Evolutionary conservation across 2,329 filamentous ascomycete species (phyloP), one percentile per base, ranked within the genome.

Genomic region (Emergomyces pasteurianus): DNA sequence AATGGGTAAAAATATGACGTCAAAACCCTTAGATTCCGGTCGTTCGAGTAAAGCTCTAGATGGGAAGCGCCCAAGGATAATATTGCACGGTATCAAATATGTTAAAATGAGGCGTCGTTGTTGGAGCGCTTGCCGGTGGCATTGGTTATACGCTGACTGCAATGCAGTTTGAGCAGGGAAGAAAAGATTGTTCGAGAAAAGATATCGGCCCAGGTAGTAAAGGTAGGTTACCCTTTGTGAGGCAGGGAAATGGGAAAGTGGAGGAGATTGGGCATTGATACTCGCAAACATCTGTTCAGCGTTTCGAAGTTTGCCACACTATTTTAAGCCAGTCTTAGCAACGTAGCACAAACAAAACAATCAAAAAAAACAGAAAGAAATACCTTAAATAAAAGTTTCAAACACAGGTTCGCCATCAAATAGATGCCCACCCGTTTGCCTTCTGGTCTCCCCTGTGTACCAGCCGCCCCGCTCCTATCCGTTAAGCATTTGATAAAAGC

Each of bases 121-220:
- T 46, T 82, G 83, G 28, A 77, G 64, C 52, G 77, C 80, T 60
- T 75, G 72, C n/a, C 72, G 69, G 63, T 84, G 83, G 65, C 89
- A 89, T 73, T 95, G 87, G 58, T 86, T 77, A 73, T 95, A 96
- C 2, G 92, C 90, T 31, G 86, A 81, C 68, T 95, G 83, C 7
- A 96, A 78, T 42, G 87, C 90, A 56, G 84, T 78, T 58, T 87
- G 84, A 0, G 92, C 90, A 31, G 88, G 86, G 63, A 83, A 84
- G 73, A 90, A 96, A 70, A 95, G 87, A 66, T 86, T 88, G 72
- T 90, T 92, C 64, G 89, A 85, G 72, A 95, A 90, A 69, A 92
- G 85, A 75, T 92, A 96, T 62, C 91, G 87, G 21, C 92, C 92
- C 6, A 97, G 86, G 71, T 96, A 96, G 77, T 96, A 96, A 16